Base-by-base conservation (phyloP, 192 early-diverging fungal genomes). In the Linnemannia zychae region DNA sequence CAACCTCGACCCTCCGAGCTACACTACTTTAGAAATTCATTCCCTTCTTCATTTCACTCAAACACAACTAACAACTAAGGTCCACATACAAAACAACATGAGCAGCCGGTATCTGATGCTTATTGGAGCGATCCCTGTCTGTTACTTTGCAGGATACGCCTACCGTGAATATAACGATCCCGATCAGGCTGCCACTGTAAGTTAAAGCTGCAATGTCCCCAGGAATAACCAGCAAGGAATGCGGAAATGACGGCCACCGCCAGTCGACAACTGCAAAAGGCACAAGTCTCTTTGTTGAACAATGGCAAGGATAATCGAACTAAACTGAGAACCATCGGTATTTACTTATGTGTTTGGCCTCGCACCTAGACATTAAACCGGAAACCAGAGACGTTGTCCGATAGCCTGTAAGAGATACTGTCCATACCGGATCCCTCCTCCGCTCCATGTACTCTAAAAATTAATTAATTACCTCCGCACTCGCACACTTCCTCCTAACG, bases 141-240 rank as follows among this genome's bases (percentile, higher is more conserved):
- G 82, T 28, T 84, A 84, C 22, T 78, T 84, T 79, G 82, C 77
- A 28, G 82, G 82, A 57, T 84, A 84, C 31, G 82, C 77, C 20
- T 84, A 78, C 68, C 24, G 82, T 20, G 82, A 84, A 40, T 74
- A 74, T 18, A 53, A 78, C 15, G 82, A 84, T 53, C 82, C 82
- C 2, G 82, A 84, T 73, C 67, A 84, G 47, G 47, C 82, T 7
- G 34, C 40, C 7, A 52, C 82, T 18, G 81, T 82, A 73, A 18
- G 72, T 22, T 49, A 63, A 60, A 22, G 1, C 36, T 38, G n/a
- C 9, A 31, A 18, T 33, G 12, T 22, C 22, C 37, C 53, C 24
- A 24, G 3, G 28, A 40, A 78, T 4, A 31, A 57, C 7, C 36
- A 13, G 37, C n/a, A 71, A 53, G 15, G 28, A 77, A 53, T 68